A percentile compares a stretch with the other conserved stretches of the same genome.
Evolutionary conservation across 768 basidiomycete species (phyloP).

Genomic region (Tricholomella constricta): DNA sequence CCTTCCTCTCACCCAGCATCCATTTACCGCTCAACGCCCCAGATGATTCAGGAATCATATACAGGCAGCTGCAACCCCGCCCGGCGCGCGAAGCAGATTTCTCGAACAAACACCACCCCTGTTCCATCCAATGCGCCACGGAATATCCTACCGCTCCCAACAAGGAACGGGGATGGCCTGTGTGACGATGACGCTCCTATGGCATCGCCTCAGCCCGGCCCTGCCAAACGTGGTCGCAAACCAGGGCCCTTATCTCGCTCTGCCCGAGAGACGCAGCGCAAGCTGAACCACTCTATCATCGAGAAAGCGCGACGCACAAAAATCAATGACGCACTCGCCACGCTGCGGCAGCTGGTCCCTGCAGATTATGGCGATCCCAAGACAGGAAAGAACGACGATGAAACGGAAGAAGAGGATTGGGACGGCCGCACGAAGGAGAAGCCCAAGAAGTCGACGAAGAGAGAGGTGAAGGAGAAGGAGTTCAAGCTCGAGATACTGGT

Average conservation of each 20-base stretch:
- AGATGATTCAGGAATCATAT: conserved; percentile 20
- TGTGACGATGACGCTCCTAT: not conserved
- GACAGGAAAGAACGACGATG: conserved; percentile 29
- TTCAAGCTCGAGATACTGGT: conserved; percentile 93
- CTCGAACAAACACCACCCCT: conserved; percentile 8
- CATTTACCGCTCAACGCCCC: not conserved
- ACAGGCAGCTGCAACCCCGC: conserved; percentile 39
- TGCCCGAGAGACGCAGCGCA: conserved; percentile 83
- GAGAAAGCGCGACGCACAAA: conserved; percentile 93
- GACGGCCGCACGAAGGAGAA: conserved; percentile 31
- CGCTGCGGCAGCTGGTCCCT: conserved; percentile 78
- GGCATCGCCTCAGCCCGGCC: conserved; percentile 18
- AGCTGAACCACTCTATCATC: conserved; percentile 93
- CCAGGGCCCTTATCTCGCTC: conserved; percentile 72
- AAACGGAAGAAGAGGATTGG: conserved; percentile 36
- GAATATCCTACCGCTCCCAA: conserved; percentile 25
- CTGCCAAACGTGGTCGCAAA: conserved; percentile 69
- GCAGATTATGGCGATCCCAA: conserved; percentile 41
- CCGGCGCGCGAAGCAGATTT: conserved; percentile 37
- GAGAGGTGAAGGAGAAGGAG: conserved; percentile 72
- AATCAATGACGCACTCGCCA: conserved; percentile 89
- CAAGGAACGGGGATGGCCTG: conserved; percentile 16
- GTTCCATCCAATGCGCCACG: conserved; percentile 6
- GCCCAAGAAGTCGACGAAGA: conserved; percentile 42
- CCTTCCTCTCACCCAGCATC: conserved; percentile 1